Evolutionary conservation across 129 eudicot genomes (phyloP).

Genomic region (Tagetes erecta): DNA sequence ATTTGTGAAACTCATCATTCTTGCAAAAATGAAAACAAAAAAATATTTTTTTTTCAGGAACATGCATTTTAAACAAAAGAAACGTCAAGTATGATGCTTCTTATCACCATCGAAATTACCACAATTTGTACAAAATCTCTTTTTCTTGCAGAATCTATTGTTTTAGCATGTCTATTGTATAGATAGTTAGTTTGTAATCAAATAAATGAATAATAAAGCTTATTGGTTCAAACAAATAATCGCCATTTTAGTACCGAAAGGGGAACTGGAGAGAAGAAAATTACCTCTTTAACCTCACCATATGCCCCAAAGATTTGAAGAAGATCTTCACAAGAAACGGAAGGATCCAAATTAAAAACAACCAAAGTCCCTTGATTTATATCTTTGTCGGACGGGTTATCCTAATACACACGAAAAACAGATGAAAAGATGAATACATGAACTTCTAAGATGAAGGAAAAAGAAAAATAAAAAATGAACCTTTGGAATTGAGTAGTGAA

Average conservation of each 20-base stretch:
- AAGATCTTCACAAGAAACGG: constrained; percentile 92
- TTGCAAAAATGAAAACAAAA: background rate
- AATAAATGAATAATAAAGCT: background rate
- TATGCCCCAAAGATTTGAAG: constrained; percentile 86
- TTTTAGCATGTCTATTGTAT: constrained; percentile 16
- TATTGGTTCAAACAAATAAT: background rate
- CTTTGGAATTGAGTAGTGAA: constrained; percentile 97
- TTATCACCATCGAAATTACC: background rate
- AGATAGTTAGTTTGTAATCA: background rate
- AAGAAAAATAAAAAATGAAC: constrained; percentile 31
- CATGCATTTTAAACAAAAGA: background rate
- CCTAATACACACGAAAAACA: constrained; percentile 42
- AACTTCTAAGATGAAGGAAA: background rate
- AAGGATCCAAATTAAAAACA: constrained; percentile 87
- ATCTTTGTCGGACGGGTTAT: constrained; percentile 96
- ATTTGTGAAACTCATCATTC: background rate
- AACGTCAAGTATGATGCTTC: background rate
- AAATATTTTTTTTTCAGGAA: background rate
- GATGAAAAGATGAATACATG: background rate
- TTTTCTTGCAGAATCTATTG: constrained; percentile 7
- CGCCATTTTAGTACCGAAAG: background rate
- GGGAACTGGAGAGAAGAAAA: background rate
- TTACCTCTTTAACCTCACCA: constrained; percentile 95
- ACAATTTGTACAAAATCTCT: constrained; percentile 17
- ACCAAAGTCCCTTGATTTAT: constrained; percentile 94